Evolutionary conservation across 331 rosid species (phyloP), one percentile per base, ranked within the genome.

Genomic region (Pyracantha coccinea): DNA sequence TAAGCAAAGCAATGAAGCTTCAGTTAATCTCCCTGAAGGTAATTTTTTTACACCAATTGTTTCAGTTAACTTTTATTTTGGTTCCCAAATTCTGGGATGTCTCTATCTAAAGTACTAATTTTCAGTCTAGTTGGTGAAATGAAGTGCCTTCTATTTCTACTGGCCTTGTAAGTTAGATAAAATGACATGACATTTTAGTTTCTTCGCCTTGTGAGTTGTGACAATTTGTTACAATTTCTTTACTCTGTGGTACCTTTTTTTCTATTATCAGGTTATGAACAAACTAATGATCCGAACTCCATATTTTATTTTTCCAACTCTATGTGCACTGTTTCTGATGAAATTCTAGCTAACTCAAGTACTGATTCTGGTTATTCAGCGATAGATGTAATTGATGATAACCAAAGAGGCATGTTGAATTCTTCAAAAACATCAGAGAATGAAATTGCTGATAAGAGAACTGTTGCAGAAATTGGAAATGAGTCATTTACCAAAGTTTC

Each of bases 1-100:
- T 62, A 29, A 38, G 71, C 78, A 75, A 74, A 82, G 58, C 77
- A 82, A 74, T 55, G 54, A 75, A 28, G 76, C 78, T 80, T 72
- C 82, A 31, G 79, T 55, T 78, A 86, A 76, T 55, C 73, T 71
- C 71, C 72, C 38, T 72, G 84, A 66, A 83, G 89, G 90, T 86
- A 84, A 71, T 55, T 21, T 29, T 21, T 57, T 53, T 27, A 52
- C 29, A 62, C 53, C 25, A 62, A 55, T 25, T 53, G 60, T 78
- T 76, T 25, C 13, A 32, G 61, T 59, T 68, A 68, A 64, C 66
- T 63, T 59, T 57, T 47, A 77, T 84, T 72, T 72, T 55, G 64
- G 60, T 75, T 66, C 59, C 69, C 71, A 45, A n/a, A 15, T 63
- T 74, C 65, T 66, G 29, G 74, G 64, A 57, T 20, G 33, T 17